A percentile compares a stretch with the other conserved stretches of the same genome.
Evolutionary conservation across 495 filamentous ascomycete genomes (phyloP).

Genomic region (Astrothelium macrocarpum): DNA sequence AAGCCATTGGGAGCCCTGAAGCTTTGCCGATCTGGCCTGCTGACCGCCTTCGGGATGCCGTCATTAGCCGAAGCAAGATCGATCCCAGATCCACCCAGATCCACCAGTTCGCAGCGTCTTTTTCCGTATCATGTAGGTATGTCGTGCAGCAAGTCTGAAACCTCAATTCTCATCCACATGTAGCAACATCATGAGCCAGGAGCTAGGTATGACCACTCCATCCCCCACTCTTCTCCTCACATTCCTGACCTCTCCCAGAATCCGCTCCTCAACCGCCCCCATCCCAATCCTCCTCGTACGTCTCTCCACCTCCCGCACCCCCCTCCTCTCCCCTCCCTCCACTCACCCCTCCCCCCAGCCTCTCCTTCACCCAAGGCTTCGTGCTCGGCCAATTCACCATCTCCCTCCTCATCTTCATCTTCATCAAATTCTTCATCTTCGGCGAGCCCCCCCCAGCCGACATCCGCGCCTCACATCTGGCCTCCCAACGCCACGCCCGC

Average conservation of each 20-base stretch:
- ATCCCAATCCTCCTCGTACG: slow-evolving; percentile 8
- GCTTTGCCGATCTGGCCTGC: not conserved
- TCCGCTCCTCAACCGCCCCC: not conserved
- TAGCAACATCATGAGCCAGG: not conserved
- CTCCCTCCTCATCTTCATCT: slow-evolving; percentile 77
- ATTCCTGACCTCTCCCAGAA: not conserved
- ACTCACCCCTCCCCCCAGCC: slow-evolving; percentile 36
- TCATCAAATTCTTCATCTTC: slow-evolving; percentile 99
- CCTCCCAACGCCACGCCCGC: slow-evolving; percentile 54
- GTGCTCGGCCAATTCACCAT: slow-evolving; percentile 89
- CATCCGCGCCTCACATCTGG: slow-evolving; percentile 54
- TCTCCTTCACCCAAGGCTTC: slow-evolving; percentile 89
- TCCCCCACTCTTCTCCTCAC: not conserved
- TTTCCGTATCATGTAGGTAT: not conserved
- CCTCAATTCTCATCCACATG: not conserved
- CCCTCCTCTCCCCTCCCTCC: not conserved
- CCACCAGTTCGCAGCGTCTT: not conserved
- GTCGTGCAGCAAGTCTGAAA: not conserved
- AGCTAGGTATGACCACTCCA: not conserved
- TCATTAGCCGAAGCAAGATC: not conserved
- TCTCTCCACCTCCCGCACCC: not conserved
- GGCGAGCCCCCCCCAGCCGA: slow-evolving; percentile 82
- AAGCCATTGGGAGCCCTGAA: too few species aligned
- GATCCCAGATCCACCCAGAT: not conserved
- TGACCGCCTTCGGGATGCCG: slow-evolving; percentile 5